Percentiles rank a stretch among this genome's conserved stretches.
Conservation (phyloP, 768 basidiomycete genomes). For the Chiua virens region DNA sequence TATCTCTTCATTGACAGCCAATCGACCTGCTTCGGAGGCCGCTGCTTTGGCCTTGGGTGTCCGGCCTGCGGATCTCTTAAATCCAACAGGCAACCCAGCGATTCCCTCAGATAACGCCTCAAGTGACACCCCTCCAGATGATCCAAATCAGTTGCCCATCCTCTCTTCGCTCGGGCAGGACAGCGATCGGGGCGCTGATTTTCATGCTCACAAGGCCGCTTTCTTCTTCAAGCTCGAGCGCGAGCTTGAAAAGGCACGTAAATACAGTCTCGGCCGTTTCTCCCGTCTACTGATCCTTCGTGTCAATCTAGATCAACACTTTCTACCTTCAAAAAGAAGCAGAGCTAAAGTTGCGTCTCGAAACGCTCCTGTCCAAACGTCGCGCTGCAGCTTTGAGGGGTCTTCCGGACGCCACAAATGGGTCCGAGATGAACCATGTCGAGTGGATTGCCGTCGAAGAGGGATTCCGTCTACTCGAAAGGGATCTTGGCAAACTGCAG, state of each 20-base stretch:
- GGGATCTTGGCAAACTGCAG: conserved; percentile 94
- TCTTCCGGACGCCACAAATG: conserved; percentile 64
- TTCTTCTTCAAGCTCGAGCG: conserved; percentile 99
- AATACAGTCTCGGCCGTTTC: conserved; percentile 1
- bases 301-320: conserved; percentile 76
- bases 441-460: conserved; percentile 98
- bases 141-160: conserved; percentile 53
- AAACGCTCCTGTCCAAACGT: conserved; percentile 91
- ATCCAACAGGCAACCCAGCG: conserved; percentile 33
- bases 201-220: conserved; percentile 93
- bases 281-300: conserved; percentile 1
- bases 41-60: conserved; percentile 82
- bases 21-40: conserved; percentile 88
- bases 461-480: conserved; percentile 90
- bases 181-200: conserved; percentile 76
- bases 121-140: conserved; percentile 32
- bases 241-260: conserved; percentile 89
- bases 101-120: conserved; percentile 19
- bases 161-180: conserved; percentile 64
- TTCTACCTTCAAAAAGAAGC: conserved; percentile 98
- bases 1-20: conserved; percentile 89
- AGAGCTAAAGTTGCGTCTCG: conserved; percentile 86
- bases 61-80: conserved; percentile 59
- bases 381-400: conserved; percentile 76
- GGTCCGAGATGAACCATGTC: conserved; percentile 58